phyloP scores from a whole-genome alignment of 768 basidiomycete species.

The Suillus discolor region DNA sequence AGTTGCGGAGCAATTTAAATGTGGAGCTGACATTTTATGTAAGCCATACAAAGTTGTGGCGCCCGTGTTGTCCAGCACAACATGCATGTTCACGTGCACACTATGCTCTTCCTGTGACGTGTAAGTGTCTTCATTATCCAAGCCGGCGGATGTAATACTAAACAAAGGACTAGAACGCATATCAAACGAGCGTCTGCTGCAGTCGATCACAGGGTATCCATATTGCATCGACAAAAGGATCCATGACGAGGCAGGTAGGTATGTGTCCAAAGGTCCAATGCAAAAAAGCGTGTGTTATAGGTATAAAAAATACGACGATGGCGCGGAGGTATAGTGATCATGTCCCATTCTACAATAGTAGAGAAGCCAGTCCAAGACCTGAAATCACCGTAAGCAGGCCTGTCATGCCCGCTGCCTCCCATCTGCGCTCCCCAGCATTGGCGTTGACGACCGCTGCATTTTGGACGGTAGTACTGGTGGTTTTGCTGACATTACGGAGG shows the following conservation, averaged over 20 bases:
- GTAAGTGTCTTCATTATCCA: constrained; percentile 14
- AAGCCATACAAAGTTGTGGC: too few species aligned
- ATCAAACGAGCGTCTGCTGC: constrained; percentile 23
- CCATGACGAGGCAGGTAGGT: constrained; percentile 19
- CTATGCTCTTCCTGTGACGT: not conserved
- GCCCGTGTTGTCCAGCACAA: not conserved
- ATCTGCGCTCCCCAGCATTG: constrained; percentile 30
- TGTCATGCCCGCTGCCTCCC: constrained; percentile 18
- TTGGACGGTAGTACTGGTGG: constrained; percentile 12
- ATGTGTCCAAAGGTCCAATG: constrained; percentile 28
- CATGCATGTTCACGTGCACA: not conserved
- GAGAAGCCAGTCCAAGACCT: constrained; percentile 26
- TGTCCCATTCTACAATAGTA: constrained; percentile 21
- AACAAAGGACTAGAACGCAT: constrained; percentile 14
- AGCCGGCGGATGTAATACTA: constrained; percentile 18
- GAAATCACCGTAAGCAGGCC: constrained; percentile 15
- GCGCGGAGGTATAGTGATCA: not conserved
- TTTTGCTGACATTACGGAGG: constrained; percentile 56
- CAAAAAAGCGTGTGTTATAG: constrained; percentile 14
- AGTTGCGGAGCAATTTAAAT: not conserved
- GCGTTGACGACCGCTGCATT: constrained; percentile 16
- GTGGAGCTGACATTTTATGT: not conserved
- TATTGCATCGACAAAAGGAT: constrained; percentile 10
- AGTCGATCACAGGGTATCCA: constrained; percentile 11
- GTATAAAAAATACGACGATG: constrained; percentile 8